Evolutionary conservation across 2,329 filamentous ascomycete genomes (phyloP).

Genomic region (Fusarium scirpi): DNA sequence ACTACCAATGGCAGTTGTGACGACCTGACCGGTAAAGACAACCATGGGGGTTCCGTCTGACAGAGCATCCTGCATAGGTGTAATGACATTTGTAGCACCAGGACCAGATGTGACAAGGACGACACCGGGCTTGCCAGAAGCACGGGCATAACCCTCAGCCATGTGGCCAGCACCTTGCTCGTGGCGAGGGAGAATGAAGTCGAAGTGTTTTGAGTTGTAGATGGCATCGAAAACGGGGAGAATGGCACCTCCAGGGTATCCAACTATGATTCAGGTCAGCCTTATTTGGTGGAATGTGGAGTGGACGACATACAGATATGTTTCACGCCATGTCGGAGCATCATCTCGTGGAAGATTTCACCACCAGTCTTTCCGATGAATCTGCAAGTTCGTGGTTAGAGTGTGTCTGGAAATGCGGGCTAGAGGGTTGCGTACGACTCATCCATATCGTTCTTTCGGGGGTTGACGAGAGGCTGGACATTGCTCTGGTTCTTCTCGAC

Average conservation of each 20-base stretch:
- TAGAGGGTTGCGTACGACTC: conserved; percentile 74
- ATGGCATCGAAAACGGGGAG: conserved; percentile 98
- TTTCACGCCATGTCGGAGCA: conserved; percentile 91
- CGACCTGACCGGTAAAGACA: conserved; percentile 94
- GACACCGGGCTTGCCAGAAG: conserved; percentile 92
- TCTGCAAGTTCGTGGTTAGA: conserved; percentile 54
- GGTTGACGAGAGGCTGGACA: conserved; percentile 76
- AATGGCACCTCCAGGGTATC: conserved; percentile 95
- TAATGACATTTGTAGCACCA: conserved; percentile 95
- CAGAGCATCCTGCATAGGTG: conserved; percentile 94
- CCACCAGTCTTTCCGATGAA: conserved; percentile 96
- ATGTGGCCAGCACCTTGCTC: conserved; percentile 99
- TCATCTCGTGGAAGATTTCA: conserved; percentile 99
- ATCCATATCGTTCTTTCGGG: conserved; percentile 74
- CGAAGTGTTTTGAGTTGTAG: conserved; percentile 96
- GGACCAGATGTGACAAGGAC: conserved; percentile 97
- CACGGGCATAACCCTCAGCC: conserved; percentile 96
- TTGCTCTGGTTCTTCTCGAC: conserved; percentile 63
- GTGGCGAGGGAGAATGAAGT: conserved; percentile 94
- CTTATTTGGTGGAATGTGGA: conserved; percentile 13
- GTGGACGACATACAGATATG: conserved; percentile 82
- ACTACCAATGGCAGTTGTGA: conserved; percentile 83
- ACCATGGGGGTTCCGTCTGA: conserved; percentile 97
- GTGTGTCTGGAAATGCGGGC: neutral
- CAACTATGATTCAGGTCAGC: conserved; percentile 64